Base-by-base conservation (phyloP, 495 filamentous ascomycete species). In the Penicillium subrubescens region DNA sequence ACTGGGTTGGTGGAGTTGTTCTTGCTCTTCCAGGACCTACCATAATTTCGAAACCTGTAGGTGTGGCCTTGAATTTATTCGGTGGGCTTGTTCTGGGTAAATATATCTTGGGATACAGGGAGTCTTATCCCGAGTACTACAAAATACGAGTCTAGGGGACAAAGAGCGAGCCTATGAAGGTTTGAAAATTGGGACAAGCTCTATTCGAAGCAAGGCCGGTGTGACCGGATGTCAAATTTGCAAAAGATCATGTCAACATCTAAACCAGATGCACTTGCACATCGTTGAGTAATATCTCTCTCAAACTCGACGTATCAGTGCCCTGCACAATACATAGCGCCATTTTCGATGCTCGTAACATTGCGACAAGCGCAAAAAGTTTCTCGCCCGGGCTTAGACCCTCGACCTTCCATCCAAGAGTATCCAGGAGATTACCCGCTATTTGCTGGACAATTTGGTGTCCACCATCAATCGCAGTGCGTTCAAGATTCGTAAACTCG, bases 81-180 rank as follows among this genome's bases (percentile, higher is more conserved):
- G 64, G 64, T 0, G 64, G 64, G 8, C 35, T 66, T 7, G 2
- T 66, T 5, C 37, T 66, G 4, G 64, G 64, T 1, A 66, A 66
- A 31, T 66, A 66, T 62, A 27, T 66, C 12, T 37, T 66, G 15
- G 64, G 64, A 17, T 66, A 66, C n/a, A 43, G 50, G 25, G 37
- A 55, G n/a, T 62, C 54, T 15, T 66, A 66, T 55, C 54, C 64
- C 3, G 64, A 66, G 31, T 66, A 66, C 17, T 66, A 62, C n/a
- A 59, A 59, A 23, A 31, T 10, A 7, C 53, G 17, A n/a, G 14
- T 10, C 11, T 56, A 56, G n/a, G 11, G 4, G 50, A 12, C 3
- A 33, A 5, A 33, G 8, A 33, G 31, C 31, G 7, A 33, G 31
- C 5, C 31, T 33, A 33, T 33, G 2, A 27, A 27, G 25, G 5